Base-by-base conservation (phyloP, 176 grass and related monocot species). In the Leersia perrieri region DNA sequence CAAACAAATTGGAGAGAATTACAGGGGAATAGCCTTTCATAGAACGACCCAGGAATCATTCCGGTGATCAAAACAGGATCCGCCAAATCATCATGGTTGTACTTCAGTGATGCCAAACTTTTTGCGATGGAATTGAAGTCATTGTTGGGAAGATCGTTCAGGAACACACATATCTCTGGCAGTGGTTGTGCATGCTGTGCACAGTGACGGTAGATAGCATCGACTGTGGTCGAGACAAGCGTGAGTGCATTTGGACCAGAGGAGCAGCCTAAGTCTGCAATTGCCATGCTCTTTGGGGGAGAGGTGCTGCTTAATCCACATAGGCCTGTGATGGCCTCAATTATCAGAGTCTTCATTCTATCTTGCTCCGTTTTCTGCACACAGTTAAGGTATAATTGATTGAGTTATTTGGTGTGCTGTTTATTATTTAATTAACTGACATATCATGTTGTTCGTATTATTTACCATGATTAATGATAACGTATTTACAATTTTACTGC, bases 121-220 rank as follows among this genome's bases (percentile, higher is more conserved):
- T 66, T 53, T 13, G 42, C 76, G 1, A 79, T 20, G 5, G 30
- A 25, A 12, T 79, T 79, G 41, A 79, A 79, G 60, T 79, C 76
- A 11, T 79, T 79, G 29, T 66, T 11, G 0, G 28, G 76, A 2
- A 79, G 60, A 23, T 79, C 76, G 11, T 79, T 79, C 1, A 79
- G 6, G 18, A 34, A 63, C 4, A 79, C 20, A 0, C 62, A 25
- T 0, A 79, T 0, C 29, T 66, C 76, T 0, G 5, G 76, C 4
- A 18, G 40, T 9, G 5, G 11, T 12, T 49, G 76, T 13, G 33
- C 0, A 0, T 66, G 25, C 33, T 20, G 38, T 6, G 11, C 15
- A 11, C 0, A 13, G 29, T 34, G 5, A 2, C 1, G 62, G 2
- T 25, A 1, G 7, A 79, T 0, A 1, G 30, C 62, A 1, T 66